phyloP scores from a whole-genome alignment of 805 yeast species.

The Pichia nanzhaoensis region DNA sequence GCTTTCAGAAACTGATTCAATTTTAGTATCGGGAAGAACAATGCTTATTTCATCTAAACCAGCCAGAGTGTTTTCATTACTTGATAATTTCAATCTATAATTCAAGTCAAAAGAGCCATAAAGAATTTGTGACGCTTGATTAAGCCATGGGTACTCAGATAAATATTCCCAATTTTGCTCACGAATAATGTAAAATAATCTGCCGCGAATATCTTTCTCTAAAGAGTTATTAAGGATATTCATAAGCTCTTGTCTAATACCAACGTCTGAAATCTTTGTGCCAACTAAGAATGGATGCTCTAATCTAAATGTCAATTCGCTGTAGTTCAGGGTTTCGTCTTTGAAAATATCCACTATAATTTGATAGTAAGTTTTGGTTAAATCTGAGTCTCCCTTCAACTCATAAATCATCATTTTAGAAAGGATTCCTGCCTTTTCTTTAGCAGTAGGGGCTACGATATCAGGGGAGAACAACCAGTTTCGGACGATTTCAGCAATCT shows the following conservation, averaged over 20 bases:
- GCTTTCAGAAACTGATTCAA: conserved; percentile 13
- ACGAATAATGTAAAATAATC: conserved; percentile 79
- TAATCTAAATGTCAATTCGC: conserved; percentile 89
- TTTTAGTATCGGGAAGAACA: conserved; percentile 21
- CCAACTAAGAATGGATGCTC: conserved; percentile 96
- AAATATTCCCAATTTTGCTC: conserved; percentile 97
- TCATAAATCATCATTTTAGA: conserved; percentile 93
- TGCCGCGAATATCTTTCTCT: conserved; percentile 68
- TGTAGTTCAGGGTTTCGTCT: conserved; percentile 65
- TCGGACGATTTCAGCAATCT: conserved; percentile 71
- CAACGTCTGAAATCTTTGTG: conserved; percentile 72
- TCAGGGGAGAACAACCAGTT: conserved; percentile 87
- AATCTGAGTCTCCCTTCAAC: conserved; percentile 72
- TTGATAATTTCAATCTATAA: conserved; percentile 38
- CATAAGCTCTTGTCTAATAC: conserved; percentile 73
- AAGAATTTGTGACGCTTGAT: conserved; percentile 82
- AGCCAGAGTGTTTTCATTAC: conserved; percentile 47
- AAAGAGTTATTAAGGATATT: conserved; percentile 68
- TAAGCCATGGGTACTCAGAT: conserved; percentile 91
- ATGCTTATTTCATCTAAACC: conserved; percentile 40
- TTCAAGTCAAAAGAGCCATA: conserved; percentile 67
- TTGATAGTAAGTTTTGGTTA: conserved; percentile 73
- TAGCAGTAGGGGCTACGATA: conserved; percentile 77
- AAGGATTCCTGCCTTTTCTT: conserved; percentile 91
- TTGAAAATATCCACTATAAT: conserved; percentile 85